A percentile compares a stretch with the other conserved stretches of the same genome.
Evolutionary conservation across 306 rosid species (phyloP).

Genomic region (Lotus japonicus): DNA sequence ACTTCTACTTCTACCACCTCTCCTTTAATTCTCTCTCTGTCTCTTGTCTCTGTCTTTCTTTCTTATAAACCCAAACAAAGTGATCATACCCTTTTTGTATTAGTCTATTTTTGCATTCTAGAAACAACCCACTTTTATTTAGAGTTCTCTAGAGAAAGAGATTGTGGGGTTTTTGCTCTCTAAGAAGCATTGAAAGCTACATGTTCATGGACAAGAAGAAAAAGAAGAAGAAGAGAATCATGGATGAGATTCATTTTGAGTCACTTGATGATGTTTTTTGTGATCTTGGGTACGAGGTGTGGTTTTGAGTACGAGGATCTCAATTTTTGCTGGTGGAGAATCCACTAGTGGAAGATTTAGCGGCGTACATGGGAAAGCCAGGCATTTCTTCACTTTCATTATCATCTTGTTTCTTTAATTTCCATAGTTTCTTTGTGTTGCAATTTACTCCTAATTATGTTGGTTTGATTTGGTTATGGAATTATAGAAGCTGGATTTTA

Average conservation of each 20-base stretch:
- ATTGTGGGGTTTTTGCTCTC: too few relatives aligned
- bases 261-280: slow-evolving; percentile 23
- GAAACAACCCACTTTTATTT: not conserved
- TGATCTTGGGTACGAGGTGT: not conserved
- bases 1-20: not conserved
- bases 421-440: not conserved
- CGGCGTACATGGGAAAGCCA: slow-evolving; percentile 97
- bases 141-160: not conserved
- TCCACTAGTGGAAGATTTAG: slow-evolving; percentile 19
- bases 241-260: slow-evolving; percentile 15
- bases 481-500: slow-evolving; percentile 15
- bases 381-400: slow-evolving; percentile 62
- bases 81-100: not conserved
- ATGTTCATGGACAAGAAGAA: slow-evolving; percentile 30
- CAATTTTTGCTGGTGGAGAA: slow-evolving; percentile 33
- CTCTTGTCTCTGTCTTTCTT: too few relatives aligned
- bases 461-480: slow-evolving; percentile 10
- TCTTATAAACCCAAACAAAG: not conserved
- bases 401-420: not conserved
- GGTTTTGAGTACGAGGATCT: slow-evolving; percentile 18
- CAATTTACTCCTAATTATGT: not conserved
- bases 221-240: slow-evolving; percentile 1
- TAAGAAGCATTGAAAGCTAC: not conserved
- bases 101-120: not conserved
- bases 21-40: not conserved